A percentile compares a stretch with the other conserved stretches of the same genome.
Evolutionary conservation across 805 yeast genomes (phyloP).

Genomic region (Candida cerambycidarum): DNA sequence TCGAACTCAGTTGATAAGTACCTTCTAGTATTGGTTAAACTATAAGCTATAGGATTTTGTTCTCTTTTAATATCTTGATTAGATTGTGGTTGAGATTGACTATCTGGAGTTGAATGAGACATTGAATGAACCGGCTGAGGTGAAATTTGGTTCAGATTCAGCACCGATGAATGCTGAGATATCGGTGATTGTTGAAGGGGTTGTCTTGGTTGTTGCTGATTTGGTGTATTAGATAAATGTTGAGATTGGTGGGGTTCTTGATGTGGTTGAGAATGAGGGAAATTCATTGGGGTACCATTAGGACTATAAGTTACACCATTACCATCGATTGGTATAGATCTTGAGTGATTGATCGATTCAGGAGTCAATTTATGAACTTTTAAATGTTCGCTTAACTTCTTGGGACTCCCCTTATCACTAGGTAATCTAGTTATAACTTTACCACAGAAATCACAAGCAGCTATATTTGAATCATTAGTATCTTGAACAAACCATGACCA

Average conservation of each 20-base stretch:
- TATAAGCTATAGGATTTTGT: constrained; percentile 7
- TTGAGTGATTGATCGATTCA: constrained; percentile 39
- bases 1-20: constrained; percentile 35
- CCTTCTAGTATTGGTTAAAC: constrained; percentile 17
- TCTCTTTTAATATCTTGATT: constrained; percentile 1
- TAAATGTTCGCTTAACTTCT: constrained; percentile 56
- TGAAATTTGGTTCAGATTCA: background rate
- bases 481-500: constrained; percentile 64
- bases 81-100: background rate
- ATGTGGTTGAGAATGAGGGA: constrained; percentile 1
- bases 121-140: background rate
- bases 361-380: constrained; percentile 44
- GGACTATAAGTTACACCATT: constrained; percentile 33
- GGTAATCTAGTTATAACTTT: constrained; percentile 47
- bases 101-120: background rate
- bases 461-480: constrained; percentile 44
- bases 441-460: constrained; percentile 56
- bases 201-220: background rate
- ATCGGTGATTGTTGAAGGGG: background rate
- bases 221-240: background rate
- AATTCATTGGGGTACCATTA: constrained; percentile 20
- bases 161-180: constrained; percentile 2
- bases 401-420: constrained; percentile 59
- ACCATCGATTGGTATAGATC: constrained; percentile 41
- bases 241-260: background rate